phyloP scores from a whole-genome alignment of 495 filamentous ascomycete genomes.

The Hyphodiscus hymeniophilus region DNA sequence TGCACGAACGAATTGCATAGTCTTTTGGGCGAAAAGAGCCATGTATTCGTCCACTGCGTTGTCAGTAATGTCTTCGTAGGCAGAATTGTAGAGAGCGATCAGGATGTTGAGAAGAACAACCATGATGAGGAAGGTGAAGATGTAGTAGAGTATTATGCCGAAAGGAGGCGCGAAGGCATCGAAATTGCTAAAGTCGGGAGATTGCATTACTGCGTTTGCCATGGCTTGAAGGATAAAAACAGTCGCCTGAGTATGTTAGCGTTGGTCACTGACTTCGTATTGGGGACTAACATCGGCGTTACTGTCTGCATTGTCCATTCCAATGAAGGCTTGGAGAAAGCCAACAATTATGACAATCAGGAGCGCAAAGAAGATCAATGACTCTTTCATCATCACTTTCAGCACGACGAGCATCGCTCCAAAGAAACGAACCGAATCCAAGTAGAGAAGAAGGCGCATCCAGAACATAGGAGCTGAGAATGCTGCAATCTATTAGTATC shows the following conservation, averaged over 20 bases:
- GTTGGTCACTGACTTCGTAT: no score
- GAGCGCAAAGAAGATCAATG: constrained; percentile 94
- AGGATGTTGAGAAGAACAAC: constrained; percentile 86
- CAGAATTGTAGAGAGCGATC: constrained; percentile 92
- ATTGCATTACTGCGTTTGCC: constrained; percentile 83
- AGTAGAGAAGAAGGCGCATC: constrained; percentile 84
- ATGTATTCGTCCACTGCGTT: constrained; percentile 95
- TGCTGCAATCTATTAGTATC: constrained; percentile 32
- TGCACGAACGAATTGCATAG: constrained; percentile 90
- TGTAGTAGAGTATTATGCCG: constrained; percentile 84
- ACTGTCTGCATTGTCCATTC: constrained; percentile 74
- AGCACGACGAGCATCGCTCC: constrained; percentile 95
- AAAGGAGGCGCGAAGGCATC: constrained; percentile 69
- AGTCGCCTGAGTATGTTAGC: constrained; percentile 27
- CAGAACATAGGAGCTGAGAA: constrained; percentile 96
- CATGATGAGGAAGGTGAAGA: constrained; percentile 97
- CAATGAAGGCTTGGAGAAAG: constrained; percentile 93
- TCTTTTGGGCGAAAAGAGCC: constrained; percentile 82
- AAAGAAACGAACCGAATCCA: constrained; percentile 93
- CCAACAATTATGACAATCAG: constrained; percentile 77
- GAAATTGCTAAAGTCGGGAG: constrained; percentile 84
- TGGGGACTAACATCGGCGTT: constrained; percentile 22
- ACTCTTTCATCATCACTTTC: constrained; percentile 99
- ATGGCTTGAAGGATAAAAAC: constrained; percentile 79
- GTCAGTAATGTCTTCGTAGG: constrained; percentile 91